Evolutionary conservation across 176 grass and related monocot species (phyloP), one percentile per base, ranked within the genome.

Genomic region (Hordeum marinum): DNA sequence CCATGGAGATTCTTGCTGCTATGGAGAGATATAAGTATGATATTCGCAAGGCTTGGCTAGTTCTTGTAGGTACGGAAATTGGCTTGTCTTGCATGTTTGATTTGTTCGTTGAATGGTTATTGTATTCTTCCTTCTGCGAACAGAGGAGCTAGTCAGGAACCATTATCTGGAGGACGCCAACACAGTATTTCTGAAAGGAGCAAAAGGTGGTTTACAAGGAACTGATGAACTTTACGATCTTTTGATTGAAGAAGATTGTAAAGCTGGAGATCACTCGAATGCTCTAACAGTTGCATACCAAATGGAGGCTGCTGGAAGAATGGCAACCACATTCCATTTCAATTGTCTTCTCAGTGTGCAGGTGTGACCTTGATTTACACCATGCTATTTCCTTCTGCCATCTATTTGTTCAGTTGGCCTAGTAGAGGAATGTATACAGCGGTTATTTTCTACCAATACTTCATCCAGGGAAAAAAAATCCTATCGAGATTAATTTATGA

Each of bases 321-420:
- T 95, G 96, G 96, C 96, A 3, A 95, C 96, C 70, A 98, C 96
- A 80, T 98, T 91, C 72, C 96, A 98, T 92, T 98, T 88, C 82
- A 98, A 98, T 75, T 98, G 89, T n/a, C 96, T 98, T 89, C 96
- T 98, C 61, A 98, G 96, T 78, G 96, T 94, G 54, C 96, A 98
- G 96, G 96, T 98, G 83, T 85, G 59, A 64, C 9, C 11, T 78
- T 76, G 62, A 80, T 88, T 57, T 80, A 63, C 66, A 83, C 26
- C 60, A 58, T 35, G 20, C 17, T 69, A 40, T 89, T 63, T 70
- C 4, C 61, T 62, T 80, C 24, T 10, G 63, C 17, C 58, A 37
- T 88, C 29, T 82, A 46, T 82, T 68, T 88, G 48, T 76, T 89
- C 61, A 58, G 21, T 40, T 81, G 32, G 69, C 41, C 70, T 62